A percentile compares a stretch with the other conserved stretches of the same genome.
phyloP scores from a whole-genome alignment of 441 rosid species.

The Breynia disticha region DNA sequence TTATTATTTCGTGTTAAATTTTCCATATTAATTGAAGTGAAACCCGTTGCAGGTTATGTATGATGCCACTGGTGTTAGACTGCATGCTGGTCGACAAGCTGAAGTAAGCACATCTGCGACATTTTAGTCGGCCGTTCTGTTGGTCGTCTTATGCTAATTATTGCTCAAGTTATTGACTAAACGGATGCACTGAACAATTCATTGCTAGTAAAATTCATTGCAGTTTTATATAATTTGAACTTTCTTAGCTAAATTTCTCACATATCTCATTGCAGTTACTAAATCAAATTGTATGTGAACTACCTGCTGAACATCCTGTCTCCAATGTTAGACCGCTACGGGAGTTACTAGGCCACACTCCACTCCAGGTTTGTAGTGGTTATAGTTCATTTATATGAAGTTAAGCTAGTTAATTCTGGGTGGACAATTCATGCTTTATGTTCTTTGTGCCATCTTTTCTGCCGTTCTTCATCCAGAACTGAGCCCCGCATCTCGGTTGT shows the following conservation, averaged over 20 bases:
- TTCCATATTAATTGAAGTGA: neutral
- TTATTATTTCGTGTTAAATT: neutral
- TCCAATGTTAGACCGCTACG: slow-evolving; percentile 72
- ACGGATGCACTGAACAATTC: neutral
- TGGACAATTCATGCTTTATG: neutral
- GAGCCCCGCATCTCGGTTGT: neutral
- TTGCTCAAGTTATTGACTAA: neutral
- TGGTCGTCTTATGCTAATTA: neutral
- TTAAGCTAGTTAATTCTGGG: neutral
- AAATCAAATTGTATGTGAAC: slow-evolving; percentile 92
- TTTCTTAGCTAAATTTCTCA: neutral
- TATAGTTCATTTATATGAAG: neutral
- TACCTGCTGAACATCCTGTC: slow-evolving; percentile 88
- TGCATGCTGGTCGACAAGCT: slow-evolving; percentile 97
- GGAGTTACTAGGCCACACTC: slow-evolving; percentile 60
- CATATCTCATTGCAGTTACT: slow-evolving; percentile 42
- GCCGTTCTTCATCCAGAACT: neutral
- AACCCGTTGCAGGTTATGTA: slow-evolving; percentile 68
- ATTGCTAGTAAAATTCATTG: no score
- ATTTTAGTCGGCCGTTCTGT: neutral
- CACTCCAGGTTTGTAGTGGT: slow-evolving; percentile 28
- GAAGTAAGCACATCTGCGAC: slow-evolving; percentile 43
- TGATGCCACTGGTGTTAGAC: slow-evolving; percentile 92
- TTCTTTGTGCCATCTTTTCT: no score
- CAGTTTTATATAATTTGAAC: neutral